These are phyloP conservation scores for Penicillium atrosanguineum DNA, from an alignment of 495 filamentous ascomycete species.

Conservation along the genomic window DNA sequence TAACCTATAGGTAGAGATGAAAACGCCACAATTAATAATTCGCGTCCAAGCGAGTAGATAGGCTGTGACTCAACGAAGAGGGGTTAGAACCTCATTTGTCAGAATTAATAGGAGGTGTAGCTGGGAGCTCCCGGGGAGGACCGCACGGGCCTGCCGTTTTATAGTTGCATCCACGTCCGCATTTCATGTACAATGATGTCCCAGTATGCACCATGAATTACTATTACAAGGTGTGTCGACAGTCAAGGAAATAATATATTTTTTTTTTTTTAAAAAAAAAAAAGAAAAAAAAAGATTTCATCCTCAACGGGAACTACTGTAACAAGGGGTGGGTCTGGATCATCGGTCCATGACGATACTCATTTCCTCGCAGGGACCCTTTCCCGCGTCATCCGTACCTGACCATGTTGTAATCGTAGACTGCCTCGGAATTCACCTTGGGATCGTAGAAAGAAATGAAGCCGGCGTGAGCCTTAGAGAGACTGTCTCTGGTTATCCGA, in stretches of 20 bases:
- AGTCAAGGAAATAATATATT: slow-evolving; percentile 7
- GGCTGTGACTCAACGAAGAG: neutral
- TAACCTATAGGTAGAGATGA: neutral
- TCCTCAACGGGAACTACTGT: too few relatives aligned
- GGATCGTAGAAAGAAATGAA: neutral
- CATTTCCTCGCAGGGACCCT: slow-evolving; percentile 22
- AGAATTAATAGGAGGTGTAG: slow-evolving; percentile 8
- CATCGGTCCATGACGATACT: slow-evolving; percentile 31
- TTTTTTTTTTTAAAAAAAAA: too few relatives aligned
- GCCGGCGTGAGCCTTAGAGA: slow-evolving; percentile 3
- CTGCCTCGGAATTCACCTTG: neutral
- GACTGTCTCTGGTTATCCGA: slow-evolving; percentile 8
- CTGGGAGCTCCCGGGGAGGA: neutral
- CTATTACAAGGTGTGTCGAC: neutral
- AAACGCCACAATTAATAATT: neutral
- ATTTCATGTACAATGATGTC: slow-evolving; percentile 17
- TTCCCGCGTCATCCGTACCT: slow-evolving; percentile 26
- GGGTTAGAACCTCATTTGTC: neutral
- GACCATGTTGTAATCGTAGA: slow-evolving; percentile 8
- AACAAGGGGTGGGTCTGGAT: slow-evolving; percentile 25
- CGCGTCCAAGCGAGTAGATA: neutral
- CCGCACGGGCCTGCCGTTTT: slow-evolving; percentile 7
- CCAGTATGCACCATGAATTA: neutral
- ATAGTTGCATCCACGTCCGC: neutral
- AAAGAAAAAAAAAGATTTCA: slow-evolving; percentile 1